phyloP scores from a whole-genome alignment of 1,139 yeast genomes.

The Candida mesenterica region DNA sequence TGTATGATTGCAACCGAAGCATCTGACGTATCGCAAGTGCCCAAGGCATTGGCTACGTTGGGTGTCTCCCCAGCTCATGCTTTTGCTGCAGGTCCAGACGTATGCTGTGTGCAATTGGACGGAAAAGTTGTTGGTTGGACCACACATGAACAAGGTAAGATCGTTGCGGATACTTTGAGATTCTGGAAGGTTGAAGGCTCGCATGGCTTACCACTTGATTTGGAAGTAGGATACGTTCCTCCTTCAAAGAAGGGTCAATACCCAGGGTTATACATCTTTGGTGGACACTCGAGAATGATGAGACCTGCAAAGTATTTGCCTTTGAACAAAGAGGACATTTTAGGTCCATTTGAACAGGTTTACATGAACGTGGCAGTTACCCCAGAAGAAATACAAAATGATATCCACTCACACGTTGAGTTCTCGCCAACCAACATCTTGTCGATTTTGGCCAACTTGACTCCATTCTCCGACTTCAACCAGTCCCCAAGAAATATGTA shows the following conservation, averaged over 20 bases:
- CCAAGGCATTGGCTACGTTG: slow-evolving; percentile 61
- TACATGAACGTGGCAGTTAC: slow-evolving; percentile 95
- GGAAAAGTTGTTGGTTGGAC: slow-evolving; percentile 96
- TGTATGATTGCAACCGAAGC: slow-evolving; percentile 82
- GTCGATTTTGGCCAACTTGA: slow-evolving; percentile 90
- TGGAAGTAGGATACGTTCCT: slow-evolving; percentile 95
- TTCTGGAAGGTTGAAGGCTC: slow-evolving; percentile 88
- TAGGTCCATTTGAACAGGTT: slow-evolving; percentile 98
- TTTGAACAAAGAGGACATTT: slow-evolving; percentile 73
- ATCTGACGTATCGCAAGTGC: slow-evolving; percentile 71
- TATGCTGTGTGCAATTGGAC: slow-evolving; percentile 89
- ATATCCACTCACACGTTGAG: slow-evolving; percentile 90
- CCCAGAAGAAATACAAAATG: slow-evolving; percentile 82
- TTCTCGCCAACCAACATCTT: slow-evolving; percentile 91
- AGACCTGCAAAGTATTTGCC: slow-evolving; percentile 94
- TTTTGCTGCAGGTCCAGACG: slow-evolving; percentile 82
- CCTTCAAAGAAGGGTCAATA: slow-evolving; percentile 94
- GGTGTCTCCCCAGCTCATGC: slow-evolving; percentile 83
- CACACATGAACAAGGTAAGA: slow-evolving; percentile 80
- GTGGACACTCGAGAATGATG: slow-evolving; percentile 92
- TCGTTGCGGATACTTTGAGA: slow-evolving; percentile 87
- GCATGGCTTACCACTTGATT: slow-evolving; percentile 73
- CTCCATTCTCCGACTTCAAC: slow-evolving; percentile 97
- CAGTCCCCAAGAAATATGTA: slow-evolving; percentile 99
- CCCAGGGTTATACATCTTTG: slow-evolving; percentile 90